phyloP scores from a whole-genome alignment of 495 filamentous ascomycete genomes.

The Bryoglossum gracile region DNA sequence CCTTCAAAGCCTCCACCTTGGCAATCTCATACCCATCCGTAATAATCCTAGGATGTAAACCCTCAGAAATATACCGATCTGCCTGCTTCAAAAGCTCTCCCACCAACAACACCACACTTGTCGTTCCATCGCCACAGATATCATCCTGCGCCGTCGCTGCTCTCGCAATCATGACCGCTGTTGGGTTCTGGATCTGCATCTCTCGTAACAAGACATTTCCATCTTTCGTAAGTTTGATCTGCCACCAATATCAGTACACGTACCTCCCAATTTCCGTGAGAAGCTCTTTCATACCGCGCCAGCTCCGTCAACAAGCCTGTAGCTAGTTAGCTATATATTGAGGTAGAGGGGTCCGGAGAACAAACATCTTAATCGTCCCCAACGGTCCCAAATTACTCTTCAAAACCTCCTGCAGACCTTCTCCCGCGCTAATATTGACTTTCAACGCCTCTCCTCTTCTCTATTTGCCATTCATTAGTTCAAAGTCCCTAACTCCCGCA shows the following conservation, averaged over 20 bases:
- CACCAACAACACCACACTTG: slow-evolving; percentile 89
- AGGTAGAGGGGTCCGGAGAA: slow-evolving; percentile 6
- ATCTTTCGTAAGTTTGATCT: slow-evolving; percentile 99
- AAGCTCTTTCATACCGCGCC: slow-evolving; percentile 60
- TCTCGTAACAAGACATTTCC: slow-evolving; percentile 91
- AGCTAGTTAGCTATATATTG: slow-evolving; percentile 2
- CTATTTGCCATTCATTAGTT: slow-evolving; percentile 38
- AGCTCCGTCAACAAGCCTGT: slow-evolving; percentile 88
- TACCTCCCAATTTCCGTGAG: too few relatives aligned
- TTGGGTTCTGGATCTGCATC: slow-evolving; percentile 93
- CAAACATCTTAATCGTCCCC: slow-evolving; percentile 94
- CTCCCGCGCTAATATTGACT: slow-evolving; percentile 95
- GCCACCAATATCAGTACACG: slow-evolving; percentile 18
- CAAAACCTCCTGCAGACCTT: slow-evolving; percentile 91
- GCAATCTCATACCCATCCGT: slow-evolving; percentile 97
- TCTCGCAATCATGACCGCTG: slow-evolving; percentile 96
- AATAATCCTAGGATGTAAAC: slow-evolving; percentile 90
- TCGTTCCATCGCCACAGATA: slow-evolving; percentile 96
- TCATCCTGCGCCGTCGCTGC: slow-evolving; percentile 98
- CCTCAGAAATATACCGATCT: slow-evolving; percentile 87
- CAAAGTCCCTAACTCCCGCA: slow-evolving; percentile 19
- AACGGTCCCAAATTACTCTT: slow-evolving; percentile 92
- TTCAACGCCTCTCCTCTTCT: slow-evolving; percentile 89
- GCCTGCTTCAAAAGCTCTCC: slow-evolving; percentile 98
- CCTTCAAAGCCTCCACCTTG: slow-evolving; percentile 88